These are phyloP conservation scores for Debaryomyces maramus DNA, from an alignment of 805 yeast genomes.

Conservation along the genomic window DNA sequence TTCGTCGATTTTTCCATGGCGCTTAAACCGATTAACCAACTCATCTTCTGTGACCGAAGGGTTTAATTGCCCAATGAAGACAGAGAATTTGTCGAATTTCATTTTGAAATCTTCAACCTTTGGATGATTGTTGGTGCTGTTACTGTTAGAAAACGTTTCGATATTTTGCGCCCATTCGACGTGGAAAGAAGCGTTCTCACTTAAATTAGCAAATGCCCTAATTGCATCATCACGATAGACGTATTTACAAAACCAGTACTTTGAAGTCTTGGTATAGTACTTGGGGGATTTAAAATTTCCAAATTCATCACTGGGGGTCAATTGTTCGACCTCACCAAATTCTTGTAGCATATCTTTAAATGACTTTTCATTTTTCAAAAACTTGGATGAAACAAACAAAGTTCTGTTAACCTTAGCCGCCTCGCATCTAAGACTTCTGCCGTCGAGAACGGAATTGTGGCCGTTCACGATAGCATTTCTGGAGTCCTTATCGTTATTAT, in stretches of 20 bases:
- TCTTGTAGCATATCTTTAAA: conserved; percentile 42
- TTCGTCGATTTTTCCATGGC: conserved; percentile 65
- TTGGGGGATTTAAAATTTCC: conserved; percentile 23
- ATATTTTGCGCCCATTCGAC: conserved; percentile 89
- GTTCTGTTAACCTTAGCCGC: conserved; percentile 91
- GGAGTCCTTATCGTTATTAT: conserved; percentile 68
- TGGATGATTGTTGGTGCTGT: conserved; percentile 4
- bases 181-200: conserved; percentile 52
- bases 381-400: conserved; percentile 51
- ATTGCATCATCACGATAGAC: conserved; percentile 86
- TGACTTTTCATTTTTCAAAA: conserved; percentile 23
- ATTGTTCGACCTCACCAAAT: conserved; percentile 77
- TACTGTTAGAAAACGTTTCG: conserved; percentile 40
- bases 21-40: conserved; percentile 57
- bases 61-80: conserved; percentile 78
- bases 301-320: conserved; percentile 43
- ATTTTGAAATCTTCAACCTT: conserved; percentile 5
- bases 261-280: conserved; percentile 20
- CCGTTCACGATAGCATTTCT: conserved; percentile 64
- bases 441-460: conserved; percentile 67
- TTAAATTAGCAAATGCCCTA: conserved; percentile 71
- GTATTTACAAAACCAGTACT: conserved; percentile 74
- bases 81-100: conserved; percentile 61
- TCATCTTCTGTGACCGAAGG: conserved; percentile 54
- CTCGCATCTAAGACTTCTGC: conserved; percentile 81